Evolutionary conservation across 805 yeast species (phyloP), one percentile per base, ranked within the genome.

Genomic region (Candida ovalis): DNA sequence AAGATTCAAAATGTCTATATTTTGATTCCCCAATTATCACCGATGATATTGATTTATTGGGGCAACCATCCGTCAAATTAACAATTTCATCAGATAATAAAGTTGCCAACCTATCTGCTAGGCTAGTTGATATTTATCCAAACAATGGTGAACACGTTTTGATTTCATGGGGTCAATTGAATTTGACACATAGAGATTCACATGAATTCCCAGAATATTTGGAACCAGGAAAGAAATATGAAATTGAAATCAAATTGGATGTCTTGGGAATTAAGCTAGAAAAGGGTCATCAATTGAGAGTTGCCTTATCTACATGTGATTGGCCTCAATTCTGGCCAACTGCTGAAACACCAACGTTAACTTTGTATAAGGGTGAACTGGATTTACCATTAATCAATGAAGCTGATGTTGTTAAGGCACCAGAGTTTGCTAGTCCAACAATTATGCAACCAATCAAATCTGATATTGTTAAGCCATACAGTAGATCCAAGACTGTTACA

Each of bases 301-400:
- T 74, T 12, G 72, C 75, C 0, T 61, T 74, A 40, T 72, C 77
- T 7, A 64, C 77, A 1, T 64, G 73, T 30, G 77, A 74, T 50
- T 74, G 78, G 78, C 77, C 78, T 10, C 75, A 71, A 46, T 64
- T 65, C 30, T 74, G 78, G 78, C 78, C 78, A 25, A 58, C 68
- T 0, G 65, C 75, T 4, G 73, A 70, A 53, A 69, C 65, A 6
- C 73, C 76, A 44, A 65, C 62, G 1, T 51, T 73, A 36, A 65
- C 64, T 4, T 44, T 73, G 27, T 55, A 54, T 50, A 55, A 56
- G n/a, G 71, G 68, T 44, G 62, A 61, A 42, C 46, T 68, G 35
- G 43, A 49, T 15, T 50, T 72, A 30, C 73, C 73, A 10, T 22
- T 66, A 21, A 50, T 67, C 12, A 54, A 64, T 47, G 28, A 44